Base-by-base conservation (phyloP, 2,329 filamentous ascomycete species). In the Alternaria tenuissima region DNA sequence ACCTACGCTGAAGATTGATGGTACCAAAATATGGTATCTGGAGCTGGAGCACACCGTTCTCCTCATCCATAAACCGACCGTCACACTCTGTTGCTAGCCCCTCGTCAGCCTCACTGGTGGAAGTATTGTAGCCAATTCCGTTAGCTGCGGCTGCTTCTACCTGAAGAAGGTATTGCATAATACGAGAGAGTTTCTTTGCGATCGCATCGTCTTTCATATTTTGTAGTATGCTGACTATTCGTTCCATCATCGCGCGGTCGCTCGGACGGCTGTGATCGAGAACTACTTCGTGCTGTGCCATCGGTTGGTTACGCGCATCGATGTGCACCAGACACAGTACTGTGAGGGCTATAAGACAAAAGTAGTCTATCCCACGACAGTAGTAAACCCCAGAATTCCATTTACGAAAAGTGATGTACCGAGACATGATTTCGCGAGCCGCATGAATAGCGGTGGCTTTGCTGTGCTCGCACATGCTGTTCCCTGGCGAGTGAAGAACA, bases 241-340 rank as follows among this genome's bases (percentile, higher is more conserved):
- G 61, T 28, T 71, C 66, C 59, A 71, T 64, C 39, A 67, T 26
- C 0, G 56, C 66, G 14, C 64, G 62, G 52, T 71, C 67, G 18
- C 59, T 55, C 7, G 20, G 60, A 36, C 53, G 58, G 12, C 54
- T 53, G 22, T 65, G 59, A 4, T 41, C 41, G 28, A 71, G 58
- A 22, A 65, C 34, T 24, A 41, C 16, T n/a, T 14, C 18, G 7
- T 26, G 22, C 16, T n/a, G 16, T 14, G 16, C 26, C 30, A 32
- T 32, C 11, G 30, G 9, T 14, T 14, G 32, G 7, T 36, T 36
- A 14, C 5, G 11, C 32, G 32, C 32, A 14, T 36, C 12, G 5
- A 36, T 36, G 32, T 36, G 32, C 12, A 14, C 32, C 1, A 36
- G 14, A 14, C 11, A 14, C 32, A 36, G 14, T 14, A 14, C 32